Conservation (phyloP, 2,329 filamentous ascomycete genomes). For the Elsinoe batatas region DNA sequence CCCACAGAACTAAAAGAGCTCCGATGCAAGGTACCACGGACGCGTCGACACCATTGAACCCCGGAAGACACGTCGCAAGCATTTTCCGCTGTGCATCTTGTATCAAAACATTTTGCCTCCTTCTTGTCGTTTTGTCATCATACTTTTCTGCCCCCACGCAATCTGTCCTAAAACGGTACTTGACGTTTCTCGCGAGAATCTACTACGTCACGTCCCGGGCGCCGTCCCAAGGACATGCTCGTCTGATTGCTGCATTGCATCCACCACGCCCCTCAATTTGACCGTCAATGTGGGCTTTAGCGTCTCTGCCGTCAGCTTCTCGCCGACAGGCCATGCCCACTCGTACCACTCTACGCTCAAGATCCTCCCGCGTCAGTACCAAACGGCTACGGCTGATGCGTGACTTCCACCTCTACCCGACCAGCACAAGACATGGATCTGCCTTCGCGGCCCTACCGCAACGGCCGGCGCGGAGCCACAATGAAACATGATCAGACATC, state of each 20-base stretch:
- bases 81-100: neutral
- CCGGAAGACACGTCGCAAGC: conserved; percentile 3
- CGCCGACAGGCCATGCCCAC: conserved; percentile 2
- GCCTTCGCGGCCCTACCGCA: neutral
- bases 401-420: neutral
- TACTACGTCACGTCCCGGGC: conserved; percentile 8
- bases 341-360: conserved; percentile 2
- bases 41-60: neutral
- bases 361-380: conserved; percentile 1
- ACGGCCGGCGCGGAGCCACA: conserved; percentile 5
- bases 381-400: neutral
- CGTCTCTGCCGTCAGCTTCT: conserved; percentile 3
- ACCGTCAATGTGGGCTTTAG: neutral
- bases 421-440: conserved; percentile 3
- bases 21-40: conserved; percentile 10
- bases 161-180: conserved; percentile 7
- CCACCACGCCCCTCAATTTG: conserved; percentile 6
- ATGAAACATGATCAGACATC: neutral
- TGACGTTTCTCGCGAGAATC: conserved; percentile 7
- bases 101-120: conserved; percentile 1
- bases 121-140: conserved; percentile 1
- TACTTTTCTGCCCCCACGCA: conserved; percentile 8
- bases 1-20: conserved; percentile 1
- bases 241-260: conserved; percentile 9
- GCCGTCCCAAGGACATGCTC: conserved; percentile 5